Conservation (phyloP, 148 eudicot genomes). For the Silene latifolia region DNA sequence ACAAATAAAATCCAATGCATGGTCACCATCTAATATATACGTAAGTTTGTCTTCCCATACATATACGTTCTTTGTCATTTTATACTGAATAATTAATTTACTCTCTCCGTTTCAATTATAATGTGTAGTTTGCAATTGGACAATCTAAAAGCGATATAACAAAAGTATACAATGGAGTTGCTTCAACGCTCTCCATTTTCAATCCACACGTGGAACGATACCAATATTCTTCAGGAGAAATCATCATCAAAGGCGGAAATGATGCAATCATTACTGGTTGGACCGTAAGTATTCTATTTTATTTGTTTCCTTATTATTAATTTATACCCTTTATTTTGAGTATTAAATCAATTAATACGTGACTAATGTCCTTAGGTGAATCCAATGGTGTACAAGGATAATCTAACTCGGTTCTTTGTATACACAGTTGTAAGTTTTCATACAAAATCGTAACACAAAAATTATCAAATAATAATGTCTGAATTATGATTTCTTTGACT, state of each 20-base stretch:
- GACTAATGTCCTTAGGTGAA: constrained; percentile 18
- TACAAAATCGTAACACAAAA: background rate
- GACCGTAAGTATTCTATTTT: constrained; percentile 21
- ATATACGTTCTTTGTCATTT: background rate
- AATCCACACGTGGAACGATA: constrained; percentile 12
- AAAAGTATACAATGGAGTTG: constrained; percentile 18
- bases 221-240: constrained; percentile 26
- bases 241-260: constrained; percentile 24
- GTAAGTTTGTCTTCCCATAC: constrained; percentile 4
- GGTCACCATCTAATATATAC: background rate
- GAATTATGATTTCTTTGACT: background rate
- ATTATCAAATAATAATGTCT: no score
- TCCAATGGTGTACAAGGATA: constrained; percentile 23
- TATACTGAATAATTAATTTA: background rate
- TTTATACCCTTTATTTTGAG: no score
- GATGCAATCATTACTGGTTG: constrained; percentile 23
- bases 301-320: background rate
- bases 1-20: background rate
- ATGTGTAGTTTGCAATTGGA: constrained; percentile 17
- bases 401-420: constrained; percentile 21
- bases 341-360: no score
- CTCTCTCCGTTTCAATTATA: no score
- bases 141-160: constrained; percentile 20
- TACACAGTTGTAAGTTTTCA: constrained; percentile 21
- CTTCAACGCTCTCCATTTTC: constrained; percentile 5